Percentiles rank a stretch among this genome's conserved stretches.
phyloP scores from a whole-genome alignment of 2,329 filamentous ascomycete species.

The Fusarium goolgardi region DNA sequence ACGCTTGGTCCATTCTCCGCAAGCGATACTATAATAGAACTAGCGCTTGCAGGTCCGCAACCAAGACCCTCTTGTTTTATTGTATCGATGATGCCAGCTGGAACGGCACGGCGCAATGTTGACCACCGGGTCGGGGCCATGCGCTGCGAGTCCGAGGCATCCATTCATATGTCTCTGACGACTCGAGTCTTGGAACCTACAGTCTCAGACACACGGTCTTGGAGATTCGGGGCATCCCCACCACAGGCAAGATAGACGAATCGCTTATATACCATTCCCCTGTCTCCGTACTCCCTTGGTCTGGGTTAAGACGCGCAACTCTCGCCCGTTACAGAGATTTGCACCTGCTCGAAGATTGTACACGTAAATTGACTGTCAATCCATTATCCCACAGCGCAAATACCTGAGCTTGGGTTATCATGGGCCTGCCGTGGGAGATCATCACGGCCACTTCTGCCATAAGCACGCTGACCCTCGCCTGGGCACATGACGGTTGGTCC shows the following conservation, averaged over 20 bases:
- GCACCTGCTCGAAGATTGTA: conserved; percentile 18
- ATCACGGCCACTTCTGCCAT: conserved; percentile 45
- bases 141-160: conserved; percentile 6
- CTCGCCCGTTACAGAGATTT: conserved; percentile 10
- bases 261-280: conserved; percentile 41
- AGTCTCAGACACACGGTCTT: conserved; percentile 9
- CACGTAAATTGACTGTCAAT: conserved; percentile 2
- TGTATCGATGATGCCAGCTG: conserved; percentile 36
- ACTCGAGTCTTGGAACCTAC: conserved; percentile 21
- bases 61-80: conserved; percentile 21
- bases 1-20: conserved; percentile 16
- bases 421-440: conserved; percentile 42
- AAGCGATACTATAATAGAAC: conserved; percentile 32
- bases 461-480: conserved; percentile 38
- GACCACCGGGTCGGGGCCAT: conserved; percentile 31
- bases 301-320: conserved; percentile 29
- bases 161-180: conserved; percentile 38
- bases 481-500: conserved; percentile 46
- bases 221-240: conserved; percentile 24
- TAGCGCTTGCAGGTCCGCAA: conserved; percentile 12
- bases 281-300: conserved; percentile 33
- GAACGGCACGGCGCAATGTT: conserved; percentile 37
- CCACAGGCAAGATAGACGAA: conserved; percentile 34
- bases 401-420: conserved; percentile 12
- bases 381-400: not conserved